Evolutionary conservation across 495 filamentous ascomycete genomes (phyloP).

Genomic region (Eremomyces bilateralis): DNA sequence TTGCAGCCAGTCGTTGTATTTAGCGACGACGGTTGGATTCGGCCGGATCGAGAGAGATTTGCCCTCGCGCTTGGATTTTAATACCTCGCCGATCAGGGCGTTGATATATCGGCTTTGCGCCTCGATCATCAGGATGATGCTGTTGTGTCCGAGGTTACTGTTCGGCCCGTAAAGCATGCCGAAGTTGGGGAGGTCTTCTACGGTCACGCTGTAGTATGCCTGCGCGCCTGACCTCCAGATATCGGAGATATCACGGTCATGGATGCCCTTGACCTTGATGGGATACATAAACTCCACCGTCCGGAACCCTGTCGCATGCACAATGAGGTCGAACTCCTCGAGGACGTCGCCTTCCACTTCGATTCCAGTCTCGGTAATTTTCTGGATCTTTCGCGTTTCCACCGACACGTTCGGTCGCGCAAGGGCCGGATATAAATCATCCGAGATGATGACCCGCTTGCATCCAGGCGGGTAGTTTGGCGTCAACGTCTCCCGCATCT

Average conservation of each 20-base stretch:
- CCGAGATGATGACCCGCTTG: constrained; percentile 31
- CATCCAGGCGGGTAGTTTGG: constrained; percentile 31
- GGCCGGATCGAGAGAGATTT: constrained; percentile 22
- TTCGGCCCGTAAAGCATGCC: constrained; percentile 36
- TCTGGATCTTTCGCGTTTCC: constrained; percentile 25
- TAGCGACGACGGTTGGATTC: constrained; percentile 15
- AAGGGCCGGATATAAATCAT: constrained; percentile 32
- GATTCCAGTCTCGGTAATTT: constrained; percentile 24
- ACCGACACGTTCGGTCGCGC: constrained; percentile 23
- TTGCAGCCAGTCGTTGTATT: constrained; percentile 28
- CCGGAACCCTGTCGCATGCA: constrained; percentile 33
- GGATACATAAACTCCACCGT: constrained; percentile 33
- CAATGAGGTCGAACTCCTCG: constrained; percentile 29
- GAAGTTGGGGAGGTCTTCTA: constrained; percentile 32
- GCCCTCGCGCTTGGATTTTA: constrained; percentile 19
- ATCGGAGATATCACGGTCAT: constrained; percentile 22
- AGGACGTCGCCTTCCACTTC: constrained; percentile 19
- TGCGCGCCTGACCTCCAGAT: constrained; percentile 26
- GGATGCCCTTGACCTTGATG: constrained; percentile 26
- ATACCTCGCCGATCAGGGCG: constrained; percentile 22
- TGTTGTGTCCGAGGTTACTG: constrained; percentile 32
- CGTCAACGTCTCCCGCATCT: constrained; percentile 27
- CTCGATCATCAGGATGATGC: constrained; percentile 39
- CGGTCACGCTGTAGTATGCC: constrained; percentile 26
- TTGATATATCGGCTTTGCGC: constrained; percentile 31